Evolutionary conservation across 2,329 filamentous ascomycete species (phyloP), one percentile per base, ranked within the genome.

Genomic region (Penicillium sp.): DNA sequence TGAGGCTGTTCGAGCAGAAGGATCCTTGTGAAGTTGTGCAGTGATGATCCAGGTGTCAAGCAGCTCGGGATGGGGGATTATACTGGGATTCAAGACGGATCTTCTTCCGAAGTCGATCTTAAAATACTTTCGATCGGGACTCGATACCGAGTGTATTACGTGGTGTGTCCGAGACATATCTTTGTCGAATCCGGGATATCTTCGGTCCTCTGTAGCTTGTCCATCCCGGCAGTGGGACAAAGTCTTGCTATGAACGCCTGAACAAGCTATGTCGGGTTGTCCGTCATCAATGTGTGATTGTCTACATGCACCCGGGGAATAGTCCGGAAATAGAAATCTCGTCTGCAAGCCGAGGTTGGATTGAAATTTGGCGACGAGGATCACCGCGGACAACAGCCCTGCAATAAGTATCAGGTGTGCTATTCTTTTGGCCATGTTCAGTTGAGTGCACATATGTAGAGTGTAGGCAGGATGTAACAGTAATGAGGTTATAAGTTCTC

Each of bases 1-100:
- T 1, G 65, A 64, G 48, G 21, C 27, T 4, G 66, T 61, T 10
- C 68, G 57, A 23, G 60, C 58, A n/a, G 57, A 32, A 7, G 27
- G 50, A 23, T 59, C 57, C 13, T 72, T 67, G 21, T 72, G 64
- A 49, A 72, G 70, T 62, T 84, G 82, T 4, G 80, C 80, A 4
- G 82, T 74, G 25, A 84, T 73, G 56, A 80, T 77, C 75, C 77
- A 85, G 1, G 74, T 79, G 39, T 81, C 66, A 3, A 73, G 67
- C 7, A 73, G 63, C 1, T 63, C 68, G 3, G 81, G 82, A 62
- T 85, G 83, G 0, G 83, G 81, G 38, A 85, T 75, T 58, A 85
- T 77, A 66, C 81, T 85, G 16, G 83, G 82, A 56, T 85, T 85
- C 54, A 80, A 75, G 32, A 74, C 73, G 7, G 62, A 52, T 6